Percentiles rank a stretch among this genome's conserved stretches.
Evolutionary conservation across 2,329 filamentous ascomycete genomes (phyloP).

Genomic region (Domatiomyces catenatus): DNA sequence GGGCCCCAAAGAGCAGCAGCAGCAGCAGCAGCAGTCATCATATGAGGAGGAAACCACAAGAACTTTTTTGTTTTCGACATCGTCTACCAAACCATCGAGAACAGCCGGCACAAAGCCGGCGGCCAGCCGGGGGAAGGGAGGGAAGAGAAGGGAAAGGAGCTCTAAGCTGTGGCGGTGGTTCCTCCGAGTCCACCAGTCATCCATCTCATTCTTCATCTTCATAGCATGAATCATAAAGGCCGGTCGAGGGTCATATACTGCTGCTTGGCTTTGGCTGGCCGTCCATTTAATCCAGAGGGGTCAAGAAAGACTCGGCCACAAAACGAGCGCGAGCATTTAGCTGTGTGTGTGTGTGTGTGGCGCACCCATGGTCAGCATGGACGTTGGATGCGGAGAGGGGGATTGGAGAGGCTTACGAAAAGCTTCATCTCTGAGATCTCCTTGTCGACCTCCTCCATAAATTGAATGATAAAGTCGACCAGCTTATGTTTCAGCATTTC

Average conservation of each 20-base stretch:
- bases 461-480: conserved; percentile 97
- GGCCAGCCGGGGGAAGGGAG: too few species aligned
- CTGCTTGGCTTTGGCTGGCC: background rate
- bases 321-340: conserved; percentile 93
- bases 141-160: too few species aligned
- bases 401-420: conserved; percentile 51
- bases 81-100: too few species aligned
- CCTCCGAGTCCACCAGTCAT: background rate
- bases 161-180: too few species aligned
- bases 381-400: too few species aligned
- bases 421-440: conserved; percentile 99
- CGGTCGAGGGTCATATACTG: background rate
- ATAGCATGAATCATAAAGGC: background rate
- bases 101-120: background rate
- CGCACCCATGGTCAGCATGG: conserved; percentile 20
- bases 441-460: conserved; percentile 99
- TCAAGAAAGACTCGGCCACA: conserved; percentile 95
- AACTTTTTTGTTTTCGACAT: too few species aligned
- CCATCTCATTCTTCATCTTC: background rate
- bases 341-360: conserved; percentile 38
- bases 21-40: too few species aligned
- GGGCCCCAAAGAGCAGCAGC: too few species aligned
- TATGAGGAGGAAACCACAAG: too few species aligned
- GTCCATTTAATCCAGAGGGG: conserved; percentile 44
- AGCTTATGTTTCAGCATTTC: conserved; percentile 98